Evolutionary conservation across 352 stramenopile genomes (phyloP), one percentile per base, ranked within the genome.

Genomic region (Aphanomyces cochlioides): DNA sequence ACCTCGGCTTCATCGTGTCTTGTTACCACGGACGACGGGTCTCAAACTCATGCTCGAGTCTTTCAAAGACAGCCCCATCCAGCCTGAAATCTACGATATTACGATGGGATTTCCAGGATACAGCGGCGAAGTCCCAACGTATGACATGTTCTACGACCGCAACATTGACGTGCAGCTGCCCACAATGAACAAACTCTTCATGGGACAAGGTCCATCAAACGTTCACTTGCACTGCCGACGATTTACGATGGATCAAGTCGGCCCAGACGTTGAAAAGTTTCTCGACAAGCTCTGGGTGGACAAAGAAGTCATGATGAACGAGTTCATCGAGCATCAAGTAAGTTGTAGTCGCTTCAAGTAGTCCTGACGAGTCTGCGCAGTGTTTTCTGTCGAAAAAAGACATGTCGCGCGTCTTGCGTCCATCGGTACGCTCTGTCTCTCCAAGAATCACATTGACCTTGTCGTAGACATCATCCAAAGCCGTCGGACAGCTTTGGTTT

Each of bases 41-140:
- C 89, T 93, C 61, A 80, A 82, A 57, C 82, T 84, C 7, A 86
- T 81, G 57, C 64, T 90, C 2, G 78, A 89, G 37, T 77, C 73
- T 43, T 71, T 90, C 21, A 66, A 79, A 3, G 72, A 84, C 64
- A 83, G 75, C 8, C 19, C 39, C 59, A n/a, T 67, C 40, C 66
- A 63, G 56, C 60, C 69, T 37, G 59, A 83, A 39, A 76, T 91
- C 5, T 91, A 85, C 56, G 83, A 91, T 75, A 66, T 88, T 1
- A 90, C 83, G 19, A 84, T 87, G 50, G 75, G 28, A 15, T 73
- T 57, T 54, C 38, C 47, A 19, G 28, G 43, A 4, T 72, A 66
- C 72, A 57, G 50, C 38, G 50, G 65, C 17, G 61, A 66, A 57
- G 72, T 68, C 28, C 78, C 78, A 0, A 78, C 75, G 15, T 84